A percentile compares a stretch with the other conserved stretches of the same genome.
These are phyloP conservation scores for Limtongozyma cylindracea DNA, from an alignment of 805 yeast genomes.

Conservation along the genomic window DNA sequence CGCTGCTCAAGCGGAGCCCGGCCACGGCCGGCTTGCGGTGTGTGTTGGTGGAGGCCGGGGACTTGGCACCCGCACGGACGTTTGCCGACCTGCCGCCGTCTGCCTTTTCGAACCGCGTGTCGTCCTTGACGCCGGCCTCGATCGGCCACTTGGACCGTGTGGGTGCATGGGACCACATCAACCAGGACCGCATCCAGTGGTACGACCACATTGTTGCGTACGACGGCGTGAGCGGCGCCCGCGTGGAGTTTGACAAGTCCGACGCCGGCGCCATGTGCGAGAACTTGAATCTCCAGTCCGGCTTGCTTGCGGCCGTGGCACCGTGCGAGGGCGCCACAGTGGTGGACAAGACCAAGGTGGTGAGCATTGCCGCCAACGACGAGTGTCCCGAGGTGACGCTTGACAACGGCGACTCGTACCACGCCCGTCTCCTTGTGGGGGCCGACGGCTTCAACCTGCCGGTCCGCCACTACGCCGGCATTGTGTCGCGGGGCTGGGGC, in stretches of 20 bases:
- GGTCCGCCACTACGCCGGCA: constrained; percentile 57
- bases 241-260: constrained; percentile 45
- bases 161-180: constrained; percentile 54
- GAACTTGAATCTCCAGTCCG: constrained; percentile 60
- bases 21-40: constrained; percentile 31
- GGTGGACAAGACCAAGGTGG: constrained; percentile 12
- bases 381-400: constrained; percentile 34
- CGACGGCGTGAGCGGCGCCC: constrained; percentile 45
- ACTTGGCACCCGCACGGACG: constrained; percentile 20
- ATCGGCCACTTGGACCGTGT: constrained; percentile 36
- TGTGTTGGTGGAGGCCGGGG: constrained; percentile 50
- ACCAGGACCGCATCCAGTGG: constrained; percentile 44
- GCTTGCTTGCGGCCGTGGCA: constrained; percentile 19
- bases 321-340: constrained; percentile 43
- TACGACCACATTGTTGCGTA: constrained; percentile 70
- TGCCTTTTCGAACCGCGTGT: constrained; percentile 52
- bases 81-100: constrained; percentile 20
- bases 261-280: constrained; percentile 52
- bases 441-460: constrained; percentile 95
- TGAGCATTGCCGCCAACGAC: constrained; percentile 3
- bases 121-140: constrained; percentile 67
- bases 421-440: constrained; percentile 65
- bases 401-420: constrained; percentile 33
- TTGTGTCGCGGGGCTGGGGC: constrained; percentile 80
- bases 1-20: constrained; percentile 54